Evolutionary conservation across 805 yeast species (phyloP), one percentile per base, ranked within the genome.

Genomic region (Tetrapisispora pingtungensis): DNA sequence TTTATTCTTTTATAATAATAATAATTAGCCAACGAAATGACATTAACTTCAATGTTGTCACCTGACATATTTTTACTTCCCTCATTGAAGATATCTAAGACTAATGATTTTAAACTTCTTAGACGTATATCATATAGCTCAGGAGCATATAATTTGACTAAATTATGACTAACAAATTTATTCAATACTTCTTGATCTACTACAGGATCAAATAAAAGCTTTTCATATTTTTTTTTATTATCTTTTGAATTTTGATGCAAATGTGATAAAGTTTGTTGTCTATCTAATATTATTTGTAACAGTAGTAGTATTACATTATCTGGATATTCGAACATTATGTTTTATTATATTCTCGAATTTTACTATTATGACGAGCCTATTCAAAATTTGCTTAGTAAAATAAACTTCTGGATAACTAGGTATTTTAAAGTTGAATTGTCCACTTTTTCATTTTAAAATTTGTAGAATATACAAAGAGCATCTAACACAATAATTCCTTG

Each of bases 11-110:
- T 39, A 4, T 41, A 41, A 40, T 61, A 61, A 46, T 56, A 59
- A 41, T 53, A 46, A 36, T 62, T 60, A 6, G 65, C 65, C 14
- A 62, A 37, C 3, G 56, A 36, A 1, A 61, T 42, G 13, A 61
- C 50, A 13, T 54, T 59, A 3, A 49, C 42, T 5, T 50, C 47
- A 17, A 40, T 48, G 8, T 50, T 46, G 7, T 19, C 28, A 6
- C 31, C 35, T 10, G n/a, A 15, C 4, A 17, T 22, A 4, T 39
- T 40, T 2, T 51, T 50, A 13, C 50, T 33, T 10, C 55, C 59
- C 12, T 24, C 20, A 34, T 44, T 45, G 39, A 61, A 58, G 1
- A 61, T 22, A 19, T 55, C 61, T 6, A 42, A 38, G 1, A 60
- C 53, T 15, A 54, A 24, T 8, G 48, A 41, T 32, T 49, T 56